Conservation (phyloP, 805 yeast genomes). For the Lipomyces chichibuensis region DNA sequence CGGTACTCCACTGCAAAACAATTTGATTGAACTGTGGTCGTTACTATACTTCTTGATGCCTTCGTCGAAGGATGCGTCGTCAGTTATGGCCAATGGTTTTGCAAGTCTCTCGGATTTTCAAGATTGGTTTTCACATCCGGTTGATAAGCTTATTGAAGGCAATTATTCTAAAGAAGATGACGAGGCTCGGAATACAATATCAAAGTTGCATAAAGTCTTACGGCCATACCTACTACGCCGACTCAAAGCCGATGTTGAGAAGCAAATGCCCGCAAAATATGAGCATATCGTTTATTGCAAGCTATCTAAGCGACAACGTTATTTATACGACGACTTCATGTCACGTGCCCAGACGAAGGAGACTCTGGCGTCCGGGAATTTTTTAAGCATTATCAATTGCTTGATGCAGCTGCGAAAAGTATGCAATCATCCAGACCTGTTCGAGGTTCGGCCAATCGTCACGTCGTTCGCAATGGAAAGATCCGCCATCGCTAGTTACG, state of each 20-base stretch:
- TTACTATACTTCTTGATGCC: conserved; percentile 95
- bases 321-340: conserved; percentile 94
- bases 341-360: conserved; percentile 94
- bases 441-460: conserved; percentile 91
- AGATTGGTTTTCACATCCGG: conserved; percentile 98
- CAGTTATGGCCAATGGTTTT: conserved; percentile 88
- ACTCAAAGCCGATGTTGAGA: conserved; percentile 93
- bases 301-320: conserved; percentile 87
- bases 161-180: conserved; percentile 53
- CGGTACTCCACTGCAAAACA: conserved; percentile 97
- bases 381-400: conserved; percentile 91
- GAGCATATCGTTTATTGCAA: conserved; percentile 94
- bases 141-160: conserved; percentile 85
- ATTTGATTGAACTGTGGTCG: conserved; percentile 95
- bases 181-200: conserved; percentile 83
- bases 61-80: conserved; percentile 60
- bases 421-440: conserved; percentile 93
- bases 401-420: conserved; percentile 97
- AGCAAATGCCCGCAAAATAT: conserved; percentile 97
- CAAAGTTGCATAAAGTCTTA: conserved; percentile 87
- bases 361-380: conserved; percentile 91
- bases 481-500: conserved; percentile 60
- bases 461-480: conserved; percentile 81
- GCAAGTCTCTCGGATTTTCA: conserved; percentile 95
- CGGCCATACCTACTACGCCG: conserved; percentile 92